Conservation (phyloP, 805 yeast genomes). For the Kluyveromyces wickerhamii region DNA sequence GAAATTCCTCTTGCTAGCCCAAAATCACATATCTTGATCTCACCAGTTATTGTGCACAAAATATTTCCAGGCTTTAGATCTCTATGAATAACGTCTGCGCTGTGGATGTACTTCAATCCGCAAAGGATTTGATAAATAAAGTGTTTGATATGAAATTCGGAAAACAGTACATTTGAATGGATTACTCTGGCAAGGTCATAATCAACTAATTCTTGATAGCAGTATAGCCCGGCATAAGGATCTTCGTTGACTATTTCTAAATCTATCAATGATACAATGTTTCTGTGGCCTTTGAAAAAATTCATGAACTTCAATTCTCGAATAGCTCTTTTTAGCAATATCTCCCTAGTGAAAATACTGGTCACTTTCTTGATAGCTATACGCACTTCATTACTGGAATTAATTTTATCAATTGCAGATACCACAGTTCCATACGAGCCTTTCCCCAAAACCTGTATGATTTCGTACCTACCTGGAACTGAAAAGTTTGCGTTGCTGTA, state of each 20-base stretch:
- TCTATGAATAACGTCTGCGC: slow-evolving; percentile 87
- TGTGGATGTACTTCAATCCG: slow-evolving; percentile 82
- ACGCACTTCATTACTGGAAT: slow-evolving; percentile 18
- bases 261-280: slow-evolving; percentile 67
- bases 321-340: slow-evolving; percentile 68
- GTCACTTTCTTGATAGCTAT: slow-evolving; percentile 80
- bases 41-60: slow-evolving; percentile 65
- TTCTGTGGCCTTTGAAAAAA: slow-evolving; percentile 78
- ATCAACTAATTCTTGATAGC: slow-evolving; percentile 80
- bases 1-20: slow-evolving; percentile 81
- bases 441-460: slow-evolving; percentile 57
- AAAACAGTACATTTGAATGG: slow-evolving; percentile 63
- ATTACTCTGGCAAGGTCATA: slow-evolving; percentile 78
- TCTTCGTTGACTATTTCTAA: slow-evolving; percentile 56
- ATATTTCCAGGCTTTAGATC: slow-evolving; percentile 91
- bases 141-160: slow-evolving; percentile 75
- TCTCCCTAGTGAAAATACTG: slow-evolving; percentile 57
- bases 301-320: slow-evolving; percentile 77
- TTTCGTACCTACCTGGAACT: slow-evolving; percentile 51
- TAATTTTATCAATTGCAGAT: slow-evolving; percentile 43
- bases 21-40: slow-evolving; percentile 82
- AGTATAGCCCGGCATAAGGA: slow-evolving; percentile 81
- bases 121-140: slow-evolving; percentile 76
- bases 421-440: slow-evolving; percentile 88
- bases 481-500: slow-evolving; percentile 53